Evolutionary conservation across 2,329 filamentous ascomycete genomes (phyloP).

Genomic region (Diatrype stigma): DNA sequence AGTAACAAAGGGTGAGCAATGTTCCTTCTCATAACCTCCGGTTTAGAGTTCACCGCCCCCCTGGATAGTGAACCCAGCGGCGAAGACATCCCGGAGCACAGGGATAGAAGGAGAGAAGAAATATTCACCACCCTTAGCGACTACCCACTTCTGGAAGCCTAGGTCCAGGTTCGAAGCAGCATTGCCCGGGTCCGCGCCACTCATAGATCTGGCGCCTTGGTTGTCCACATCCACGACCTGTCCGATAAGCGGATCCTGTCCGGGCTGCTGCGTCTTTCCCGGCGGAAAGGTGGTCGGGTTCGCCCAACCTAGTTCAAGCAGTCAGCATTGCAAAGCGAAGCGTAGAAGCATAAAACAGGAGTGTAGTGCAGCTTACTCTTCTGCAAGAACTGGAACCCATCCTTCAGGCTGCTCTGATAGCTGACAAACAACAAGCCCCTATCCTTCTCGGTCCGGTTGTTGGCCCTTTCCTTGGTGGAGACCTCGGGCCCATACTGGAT

Average conservation of each 20-base stretch:
- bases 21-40: background rate
- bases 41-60: background rate
- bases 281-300: background rate
- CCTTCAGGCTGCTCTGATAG: conserved; percentile 38
- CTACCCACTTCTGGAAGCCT: conserved; percentile 33
- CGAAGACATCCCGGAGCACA: conserved; percentile 11
- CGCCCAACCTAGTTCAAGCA: background rate
- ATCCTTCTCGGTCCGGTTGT: conserved; percentile 25
- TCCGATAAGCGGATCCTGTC: conserved; percentile 34
- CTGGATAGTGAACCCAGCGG: background rate
- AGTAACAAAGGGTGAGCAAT: too few relatives aligned
- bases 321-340: conserved; percentile 19
- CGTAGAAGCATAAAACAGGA: background rate
- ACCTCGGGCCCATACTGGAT: conserved; percentile 39
- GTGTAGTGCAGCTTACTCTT: conserved; percentile 16
- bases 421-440: conserved; percentile 41
- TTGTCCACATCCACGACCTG: conserved; percentile 18
- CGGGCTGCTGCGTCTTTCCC: conserved; percentile 17
- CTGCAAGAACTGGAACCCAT: conserved; percentile 38
- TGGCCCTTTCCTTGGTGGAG: conserved; percentile 24
- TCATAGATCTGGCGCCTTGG: conserved; percentile 19
- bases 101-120: conserved; percentile 41
- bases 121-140: conserved; percentile 40
- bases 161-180: conserved; percentile 12
- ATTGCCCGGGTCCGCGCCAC: conserved; percentile 19